Base-by-base conservation (phyloP, 2,329 filamentous ascomycete genomes). In the Neonectria coccinea region DNA sequence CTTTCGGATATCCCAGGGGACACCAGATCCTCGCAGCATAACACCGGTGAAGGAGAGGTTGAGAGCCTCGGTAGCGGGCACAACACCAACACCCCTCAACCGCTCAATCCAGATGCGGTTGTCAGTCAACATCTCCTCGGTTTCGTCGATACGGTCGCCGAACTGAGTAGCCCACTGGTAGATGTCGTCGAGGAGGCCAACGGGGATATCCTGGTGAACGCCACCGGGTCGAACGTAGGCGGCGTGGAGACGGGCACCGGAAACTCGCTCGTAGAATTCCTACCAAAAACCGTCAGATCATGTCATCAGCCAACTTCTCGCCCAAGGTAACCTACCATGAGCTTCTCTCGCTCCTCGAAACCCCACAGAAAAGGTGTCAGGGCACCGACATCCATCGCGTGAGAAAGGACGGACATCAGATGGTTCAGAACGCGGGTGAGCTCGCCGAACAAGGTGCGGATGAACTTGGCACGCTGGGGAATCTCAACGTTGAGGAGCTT, bases 151-250 rank as follows among this genome's bases (percentile, higher is more conserved):
- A 74, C 96, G 94, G 84, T 99, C 96, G 75, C 94, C 92, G 76
- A 99, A 99, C 81, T 99, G 96, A 63, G 96, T 99, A 16, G 96
- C 96, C 96, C 96, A 99, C 83, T 98, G 95, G 85, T 99, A 98
- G 77, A 99, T 99, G 78, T 99, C 96, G 79, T 99, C 97, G 55
- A 99, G 89, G 50, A 99, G 90, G 70, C 96, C 96, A 65, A 97
- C 77, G 31, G 96, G 96, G 50, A 99, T 87, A 84, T 99, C 96
- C 82, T 98, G 94, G 76, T 94, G 93, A 60, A 99, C 96, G 82
- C 96, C 96, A 76, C 96, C 96, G 52, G 96, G 96, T 74, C 96
- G 93, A 75, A 99, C 92, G 79, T 99, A 99, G 75, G 96, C 96
- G 65, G 96, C 92, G 83, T 99, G 96, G 56, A 99, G 89, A 85